Evolutionary conservation across 176 grass and related monocot species (phyloP), one percentile per base, ranked within the genome.

Genomic region (Carex cristatella): DNA sequence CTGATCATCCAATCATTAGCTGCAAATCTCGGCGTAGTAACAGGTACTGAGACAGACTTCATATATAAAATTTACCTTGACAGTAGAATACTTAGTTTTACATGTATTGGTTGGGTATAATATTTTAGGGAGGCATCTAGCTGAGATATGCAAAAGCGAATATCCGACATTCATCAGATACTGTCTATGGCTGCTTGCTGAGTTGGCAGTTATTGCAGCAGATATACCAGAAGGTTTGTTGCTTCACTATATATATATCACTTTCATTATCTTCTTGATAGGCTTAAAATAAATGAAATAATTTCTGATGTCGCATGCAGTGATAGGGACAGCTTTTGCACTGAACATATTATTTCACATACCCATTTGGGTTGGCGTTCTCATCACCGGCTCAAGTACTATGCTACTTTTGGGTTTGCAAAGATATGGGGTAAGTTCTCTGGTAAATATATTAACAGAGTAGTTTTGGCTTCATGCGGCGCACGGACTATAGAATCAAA

Each of bases 381-480:
- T 98, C 18, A 98, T 98, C 80, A 94, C 95, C 7, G 95, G 95
- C 10, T 79, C 91, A 16, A 98, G 95, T 70, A 95, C 95, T 35
- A 86, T 98, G 0, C 75, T 98, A 3, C 89, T 98, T 1, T 86
- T 98, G 4, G 93, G 93, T 1, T 79, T 98, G 7, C 95, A 98
- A 66, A 93, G 23, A 90, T 98, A 93, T 51, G 95, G 95, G 70
- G 95, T 98, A 88, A 46, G 4, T 79, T 51, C 48, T 51, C 48
- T 1, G 6, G 7, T 46, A 46, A 46, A 46, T 7, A 46, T 46
- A 7, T 1, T 8, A 46, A 46, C 44, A 46, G 44, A 46, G 44
- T 1, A 46, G 1, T 46, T 46, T 46, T 46, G 1, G 5, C 1
- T 46, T 46, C 44, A 46, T 46, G 44, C 44, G 8, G 44, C 7